Percentiles rank a stretch among this genome's conserved stretches.
Evolutionary conservation across 75 land plant genomes (phyloP).

Genomic region (Isoetes taiwanensis): DNA sequence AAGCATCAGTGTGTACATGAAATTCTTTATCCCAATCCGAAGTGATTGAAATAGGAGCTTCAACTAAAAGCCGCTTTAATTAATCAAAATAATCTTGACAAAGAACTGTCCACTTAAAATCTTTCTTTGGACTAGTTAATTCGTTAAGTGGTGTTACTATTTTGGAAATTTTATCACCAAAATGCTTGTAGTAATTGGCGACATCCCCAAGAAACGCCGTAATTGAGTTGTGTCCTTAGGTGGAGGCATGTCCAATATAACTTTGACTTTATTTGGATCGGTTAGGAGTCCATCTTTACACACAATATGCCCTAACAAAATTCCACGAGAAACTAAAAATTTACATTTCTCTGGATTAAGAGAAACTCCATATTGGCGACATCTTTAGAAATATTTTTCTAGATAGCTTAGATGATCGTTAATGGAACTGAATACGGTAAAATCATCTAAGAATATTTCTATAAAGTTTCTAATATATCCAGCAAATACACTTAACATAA

Average conservation of each 20-base stretch:
- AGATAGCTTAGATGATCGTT: background rate
- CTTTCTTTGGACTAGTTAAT: background rate
- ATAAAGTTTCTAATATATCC: background rate
- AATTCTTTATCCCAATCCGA: background rate
- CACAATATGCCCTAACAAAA: background rate
- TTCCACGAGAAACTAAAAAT: background rate
- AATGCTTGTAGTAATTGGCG: background rate
- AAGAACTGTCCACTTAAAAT: background rate
- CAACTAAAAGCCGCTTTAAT: background rate
- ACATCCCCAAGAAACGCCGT: background rate
- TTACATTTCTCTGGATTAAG: background rate
- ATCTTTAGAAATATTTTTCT: background rate
- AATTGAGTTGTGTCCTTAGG: background rate
- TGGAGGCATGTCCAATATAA: background rate
- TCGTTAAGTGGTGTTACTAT: background rate
- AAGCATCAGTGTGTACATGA: background rate
- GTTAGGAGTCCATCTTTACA: background rate
- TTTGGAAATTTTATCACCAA: background rate
- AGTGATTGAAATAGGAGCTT: background rate
- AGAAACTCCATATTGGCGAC: background rate
- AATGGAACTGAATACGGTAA: background rate
- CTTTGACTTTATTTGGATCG: background rate
- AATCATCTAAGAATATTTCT: constrained; percentile 7
- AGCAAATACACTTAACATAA: background rate
- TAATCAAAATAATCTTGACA: background rate